phyloP scores from a whole-genome alignment of 768 basidiomycete genomes.

The Daedaleopsis nitida region DNA sequence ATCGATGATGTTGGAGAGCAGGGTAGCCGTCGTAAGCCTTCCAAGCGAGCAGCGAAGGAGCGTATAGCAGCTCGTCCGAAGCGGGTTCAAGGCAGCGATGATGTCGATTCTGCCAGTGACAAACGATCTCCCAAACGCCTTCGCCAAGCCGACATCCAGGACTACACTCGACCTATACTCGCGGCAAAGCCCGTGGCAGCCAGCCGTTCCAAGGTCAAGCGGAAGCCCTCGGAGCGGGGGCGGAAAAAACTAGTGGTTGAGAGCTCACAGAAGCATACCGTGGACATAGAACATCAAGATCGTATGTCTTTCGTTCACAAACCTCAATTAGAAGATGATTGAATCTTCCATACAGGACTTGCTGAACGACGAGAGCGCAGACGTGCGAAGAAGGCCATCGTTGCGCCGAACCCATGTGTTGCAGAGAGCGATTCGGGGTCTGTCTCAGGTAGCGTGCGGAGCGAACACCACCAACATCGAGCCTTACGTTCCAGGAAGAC shows the following conservation, averaged over 20 bases:
- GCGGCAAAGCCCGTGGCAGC: neutral
- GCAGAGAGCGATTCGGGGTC: slow-evolving; percentile 9
- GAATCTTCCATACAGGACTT: slow-evolving; percentile 47
- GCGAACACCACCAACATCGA: neutral
- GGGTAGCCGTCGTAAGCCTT: neutral
- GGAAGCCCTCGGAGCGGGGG: neutral
- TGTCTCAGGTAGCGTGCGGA: too few species aligned
- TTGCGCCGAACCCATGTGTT: slow-evolving; percentile 33
- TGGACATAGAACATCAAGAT: slow-evolving; percentile 3
- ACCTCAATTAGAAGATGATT: neutral
- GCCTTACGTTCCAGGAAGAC: slow-evolving; percentile 18
- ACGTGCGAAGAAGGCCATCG: slow-evolving; percentile 57
- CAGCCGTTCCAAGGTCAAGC: neutral
- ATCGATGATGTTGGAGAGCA: neutral
- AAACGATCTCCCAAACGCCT: neutral
- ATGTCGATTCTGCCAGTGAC: neutral
- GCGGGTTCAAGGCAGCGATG: neutral
- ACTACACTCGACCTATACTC: neutral
- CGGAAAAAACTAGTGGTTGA: neutral
- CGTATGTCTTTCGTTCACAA: neutral
- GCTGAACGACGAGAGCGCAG: slow-evolving; percentile 67
- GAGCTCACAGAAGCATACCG: neutral
- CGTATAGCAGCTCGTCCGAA: neutral
- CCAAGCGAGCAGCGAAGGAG: neutral
- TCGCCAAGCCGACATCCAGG: neutral